phyloP scores from a whole-genome alignment of 306 rosid species.

The Chamaecrista fasciculata region DNA sequence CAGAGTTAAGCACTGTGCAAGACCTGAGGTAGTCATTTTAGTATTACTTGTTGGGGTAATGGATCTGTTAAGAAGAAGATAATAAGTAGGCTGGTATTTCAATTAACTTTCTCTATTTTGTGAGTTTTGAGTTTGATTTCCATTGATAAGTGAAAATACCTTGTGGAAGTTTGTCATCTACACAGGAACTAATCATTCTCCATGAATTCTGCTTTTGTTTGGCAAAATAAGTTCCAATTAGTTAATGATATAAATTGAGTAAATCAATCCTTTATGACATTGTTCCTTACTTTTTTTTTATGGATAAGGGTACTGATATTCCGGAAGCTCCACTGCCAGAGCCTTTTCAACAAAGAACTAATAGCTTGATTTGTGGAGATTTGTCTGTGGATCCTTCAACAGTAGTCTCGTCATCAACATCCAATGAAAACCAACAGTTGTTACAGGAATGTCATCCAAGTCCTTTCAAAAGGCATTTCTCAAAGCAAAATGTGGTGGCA shows the following conservation, averaged over 20 bases:
- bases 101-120: not conserved
- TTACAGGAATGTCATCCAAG: slow-evolving; percentile 27
- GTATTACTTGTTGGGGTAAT: slow-evolving; percentile 3
- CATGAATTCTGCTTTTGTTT: slow-evolving; percentile 14
- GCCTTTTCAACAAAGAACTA: slow-evolving; percentile 49
- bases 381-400: slow-evolving; percentile 29
- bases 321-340: slow-evolving; percentile 62
- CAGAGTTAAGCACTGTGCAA: not conserved
- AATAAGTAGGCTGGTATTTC: not conserved
- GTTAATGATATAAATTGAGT: slow-evolving; percentile 9
- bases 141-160: not conserved
- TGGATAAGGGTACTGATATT: slow-evolving; percentile 55
- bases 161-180: slow-evolving; percentile 10
- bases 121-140: not conserved
- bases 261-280: not conserved
- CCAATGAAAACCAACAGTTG: slow-evolving; percentile 31
- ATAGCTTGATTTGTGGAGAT: slow-evolving; percentile 28
- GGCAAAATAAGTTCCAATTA: slow-evolving; percentile 1
- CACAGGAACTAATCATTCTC: slow-evolving; percentile 3
- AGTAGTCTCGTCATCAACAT: slow-evolving; percentile 21
- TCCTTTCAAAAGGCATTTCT: slow-evolving; percentile 44
- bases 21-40: slow-evolving; percentile 7
- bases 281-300: not conserved
- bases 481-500: slow-evolving; percentile 30
- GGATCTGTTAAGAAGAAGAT: not conserved